Evolutionary conservation across 441 rosid genomes (phyloP).

Genomic region (Gossypium davidsonii): DNA sequence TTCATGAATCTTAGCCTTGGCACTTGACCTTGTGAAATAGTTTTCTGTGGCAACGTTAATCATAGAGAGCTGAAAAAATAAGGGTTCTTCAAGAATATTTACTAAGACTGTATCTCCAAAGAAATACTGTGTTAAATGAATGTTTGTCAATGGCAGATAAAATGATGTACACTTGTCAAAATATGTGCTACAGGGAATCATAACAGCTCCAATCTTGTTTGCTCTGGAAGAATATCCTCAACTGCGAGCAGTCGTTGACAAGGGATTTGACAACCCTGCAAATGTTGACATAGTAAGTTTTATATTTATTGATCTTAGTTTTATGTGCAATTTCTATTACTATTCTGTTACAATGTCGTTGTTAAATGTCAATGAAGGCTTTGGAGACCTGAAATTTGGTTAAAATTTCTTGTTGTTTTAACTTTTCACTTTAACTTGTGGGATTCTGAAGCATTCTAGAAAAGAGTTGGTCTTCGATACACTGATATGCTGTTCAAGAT

Average conservation of each 20-base stretch:
- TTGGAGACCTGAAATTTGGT: background rate
- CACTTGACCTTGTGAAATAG: background rate
- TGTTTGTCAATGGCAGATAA: background rate
- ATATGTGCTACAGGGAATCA: slow-evolving; percentile 48
- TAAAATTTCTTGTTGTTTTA: background rate
- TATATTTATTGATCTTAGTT: background rate
- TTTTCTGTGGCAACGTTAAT: background rate
- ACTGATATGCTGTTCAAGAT: background rate
- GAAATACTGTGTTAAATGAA: background rate
- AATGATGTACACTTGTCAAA: background rate
- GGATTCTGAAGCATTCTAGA: background rate
- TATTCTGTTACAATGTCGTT: background rate
- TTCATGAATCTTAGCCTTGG: background rate
- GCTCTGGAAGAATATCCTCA: slow-evolving; percentile 93
- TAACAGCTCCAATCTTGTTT: slow-evolving; percentile 88
- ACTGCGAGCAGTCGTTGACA: slow-evolving; percentile 47
- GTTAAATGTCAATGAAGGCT: background rate
- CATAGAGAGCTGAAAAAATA: background rate
- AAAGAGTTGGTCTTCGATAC: background rate
- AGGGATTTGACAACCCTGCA: slow-evolving; percentile 63
- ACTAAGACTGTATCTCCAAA: background rate
- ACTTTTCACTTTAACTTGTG: background rate
- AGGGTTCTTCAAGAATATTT: background rate
- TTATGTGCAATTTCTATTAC: background rate
- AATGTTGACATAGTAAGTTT: slow-evolving; percentile 65